A percentile compares a stretch with the other conserved stretches of the same genome.
These are phyloP conservation scores for Fusarium euwallaceae DNA, from an alignment of 2,329 filamentous ascomycete species.

Conservation along the genomic window DNA sequence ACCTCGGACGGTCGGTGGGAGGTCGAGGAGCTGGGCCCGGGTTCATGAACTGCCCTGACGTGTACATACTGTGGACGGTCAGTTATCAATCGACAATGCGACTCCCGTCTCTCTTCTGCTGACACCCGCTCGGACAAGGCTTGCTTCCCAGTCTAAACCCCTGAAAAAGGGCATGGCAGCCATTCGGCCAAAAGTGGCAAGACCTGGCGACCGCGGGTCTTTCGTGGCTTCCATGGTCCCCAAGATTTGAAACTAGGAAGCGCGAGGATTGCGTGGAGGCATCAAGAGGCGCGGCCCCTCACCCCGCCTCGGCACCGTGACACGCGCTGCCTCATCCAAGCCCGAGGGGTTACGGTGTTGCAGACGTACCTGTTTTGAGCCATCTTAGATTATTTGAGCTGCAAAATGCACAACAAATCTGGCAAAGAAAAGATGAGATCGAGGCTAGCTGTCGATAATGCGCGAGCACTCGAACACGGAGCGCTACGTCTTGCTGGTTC, in stretches of 20 bases:
- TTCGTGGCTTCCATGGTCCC: neutral
- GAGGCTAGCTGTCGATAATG: constrained; percentile 18
- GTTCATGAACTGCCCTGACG: constrained; percentile 88
- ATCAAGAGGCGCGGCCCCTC: constrained; percentile 15
- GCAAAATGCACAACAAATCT: constrained; percentile 22
- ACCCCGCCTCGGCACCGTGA: constrained; percentile 33
- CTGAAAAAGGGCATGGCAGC: neutral
- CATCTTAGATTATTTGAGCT: constrained; percentile 45
- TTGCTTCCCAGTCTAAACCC: neutral
- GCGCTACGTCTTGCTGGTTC: constrained; percentile 22
- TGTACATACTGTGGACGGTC: constrained; percentile 63
- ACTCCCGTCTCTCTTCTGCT: constrained; percentile 11
- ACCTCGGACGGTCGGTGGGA: constrained; percentile 84
- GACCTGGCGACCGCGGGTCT: neutral
- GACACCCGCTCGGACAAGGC: neutral
- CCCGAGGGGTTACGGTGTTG: constrained; percentile 7
- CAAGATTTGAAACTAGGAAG: constrained; percentile 2
- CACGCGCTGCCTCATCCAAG: constrained; percentile 15
- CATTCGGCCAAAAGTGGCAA: neutral
- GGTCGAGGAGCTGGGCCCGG: constrained; percentile 94
- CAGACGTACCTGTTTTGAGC: constrained; percentile 51
- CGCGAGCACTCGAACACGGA: constrained; percentile 11
- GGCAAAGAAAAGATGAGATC: constrained; percentile 16
- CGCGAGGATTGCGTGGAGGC: neutral
- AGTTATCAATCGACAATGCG: constrained; percentile 24